Evolutionary conservation across 2,329 filamentous ascomycete species (phyloP), one percentile per base, ranked within the genome.

Genomic region (Aspergillus novofumigatus): DNA sequence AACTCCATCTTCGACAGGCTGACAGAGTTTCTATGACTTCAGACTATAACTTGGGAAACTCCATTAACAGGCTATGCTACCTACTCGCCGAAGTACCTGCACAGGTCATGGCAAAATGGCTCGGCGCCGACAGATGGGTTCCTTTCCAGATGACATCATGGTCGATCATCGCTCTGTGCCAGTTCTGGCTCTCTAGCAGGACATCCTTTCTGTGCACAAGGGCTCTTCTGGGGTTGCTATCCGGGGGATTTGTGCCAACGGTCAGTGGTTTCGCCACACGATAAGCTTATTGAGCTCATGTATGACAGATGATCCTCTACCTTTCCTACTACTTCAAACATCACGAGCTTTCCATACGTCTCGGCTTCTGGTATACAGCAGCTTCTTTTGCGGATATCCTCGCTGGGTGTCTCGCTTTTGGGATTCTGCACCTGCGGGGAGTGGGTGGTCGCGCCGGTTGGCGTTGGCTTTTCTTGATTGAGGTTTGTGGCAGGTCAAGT

Each of bases 291-390:
- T 17, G 11, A 6, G 38, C 23, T 54, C 28, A 56, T 52, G 20
- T 32, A 5, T 28, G 10, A 17, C 25, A 68, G 60, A 59, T 67
- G 26, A 64, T 76, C 23, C 60, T 76, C 0, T 91, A 86, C 69
- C 76, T 90, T 4, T 85, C 82, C 4, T 90, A 91, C 68, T 91
- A 86, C 67, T 91, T 90, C 73, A 91, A 83, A 51, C 81, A 82
- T 1, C 78, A 79, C 50, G 88, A 90, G 68, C 76, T 90, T 0
- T 85, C 87, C 0, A 79, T 81, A 4, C 62, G 69, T 11, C 57
- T 68, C 35, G 59, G 67, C 8, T 68, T 66, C 53, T 68, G 63
- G 53, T 69, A 64, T 54, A 62, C 67, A 2, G 62, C 66, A 1
- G 55, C 63, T 53, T 60, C 60, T 17, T 26, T 90, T 28, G 66